Base-by-base conservation (phyloP, 305 asterid genomes). In the Fraxinus nigra region DNA sequence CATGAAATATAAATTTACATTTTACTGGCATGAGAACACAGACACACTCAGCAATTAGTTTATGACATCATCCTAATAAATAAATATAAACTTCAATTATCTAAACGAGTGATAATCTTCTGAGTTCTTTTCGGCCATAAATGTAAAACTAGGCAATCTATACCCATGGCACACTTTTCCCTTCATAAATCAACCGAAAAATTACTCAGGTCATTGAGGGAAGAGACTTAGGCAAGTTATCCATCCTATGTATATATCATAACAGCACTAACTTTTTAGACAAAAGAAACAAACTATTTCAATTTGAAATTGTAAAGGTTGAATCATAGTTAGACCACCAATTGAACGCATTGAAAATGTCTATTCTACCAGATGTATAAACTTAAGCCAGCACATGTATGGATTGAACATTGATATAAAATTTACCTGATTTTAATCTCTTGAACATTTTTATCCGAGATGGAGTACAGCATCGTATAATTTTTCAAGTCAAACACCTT, bases 401-500 rank as follows among this genome's bases (percentile, higher is more conserved):
- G 24, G 69, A 9, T 18, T 38, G 43, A 65, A 72, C 79, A 79
- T 40, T 56, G 78, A 78, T 69, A 8, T 37, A 77, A 74, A 56
- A 46, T 33, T 79, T 87, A 93, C 98, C 98, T 95, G 88, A 95
- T 96, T 89, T 94, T 94, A 75, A 96, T 96, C 90, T 94, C 99
- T 82, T 96, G 95, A 85, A 96, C 96, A 85, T 96, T 90, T 87
- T 91, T 87, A 80, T 96, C 99, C 5, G 98, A 93, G 74, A 96
- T 94, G 77, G 99, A 92, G 89, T 96, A 96, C 80, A 96, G 82
- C 98, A 96, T 94, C 30, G 94, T 88, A 84, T 96, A 96, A 89
- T 94, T 96, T 89, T 96, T 94, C 94, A 96, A 88, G 90, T 94
- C 99, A 86, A 96, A 96, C 75, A 94, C 98, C 91, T 96, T 96